These are phyloP conservation scores for Brettanomyces naardenensis DNA, from an alignment of 805 yeast species.

Conservation along the genomic window DNA sequence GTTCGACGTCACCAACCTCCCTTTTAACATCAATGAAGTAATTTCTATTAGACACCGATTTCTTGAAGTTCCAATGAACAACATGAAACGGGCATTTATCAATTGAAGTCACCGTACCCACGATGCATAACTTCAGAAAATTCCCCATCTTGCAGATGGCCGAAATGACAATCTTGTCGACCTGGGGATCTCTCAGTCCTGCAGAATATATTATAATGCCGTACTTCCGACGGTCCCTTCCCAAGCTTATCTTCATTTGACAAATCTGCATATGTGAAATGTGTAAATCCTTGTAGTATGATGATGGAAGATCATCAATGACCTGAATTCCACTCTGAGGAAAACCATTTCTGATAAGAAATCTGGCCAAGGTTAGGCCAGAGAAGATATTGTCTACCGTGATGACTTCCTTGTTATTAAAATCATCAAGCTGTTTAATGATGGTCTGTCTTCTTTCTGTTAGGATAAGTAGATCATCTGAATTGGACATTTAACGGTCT, in stretches of 20 bases:
- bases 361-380: background rate
- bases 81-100: background rate
- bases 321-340: background rate
- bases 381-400: background rate
- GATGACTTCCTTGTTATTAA: background rate
- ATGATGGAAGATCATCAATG: slow-evolving; percentile 1
- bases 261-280: background rate
- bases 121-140: background rate
- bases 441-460: background rate
- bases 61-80: background rate
- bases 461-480: background rate
- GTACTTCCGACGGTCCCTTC: background rate
- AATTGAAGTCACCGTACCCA: background rate
- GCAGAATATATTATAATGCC: background rate
- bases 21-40: background rate
- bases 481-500: background rate
- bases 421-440: background rate
- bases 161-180: background rate
- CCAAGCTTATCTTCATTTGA: background rate
- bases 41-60: background rate
- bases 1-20: background rate
- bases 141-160: background rate
- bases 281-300: background rate
- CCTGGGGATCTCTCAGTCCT: no score
- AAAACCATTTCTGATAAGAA: background rate